Base-by-base conservation (phyloP, 2,329 filamentous ascomycete species). In the Malbranchea cinnamomea region DNA sequence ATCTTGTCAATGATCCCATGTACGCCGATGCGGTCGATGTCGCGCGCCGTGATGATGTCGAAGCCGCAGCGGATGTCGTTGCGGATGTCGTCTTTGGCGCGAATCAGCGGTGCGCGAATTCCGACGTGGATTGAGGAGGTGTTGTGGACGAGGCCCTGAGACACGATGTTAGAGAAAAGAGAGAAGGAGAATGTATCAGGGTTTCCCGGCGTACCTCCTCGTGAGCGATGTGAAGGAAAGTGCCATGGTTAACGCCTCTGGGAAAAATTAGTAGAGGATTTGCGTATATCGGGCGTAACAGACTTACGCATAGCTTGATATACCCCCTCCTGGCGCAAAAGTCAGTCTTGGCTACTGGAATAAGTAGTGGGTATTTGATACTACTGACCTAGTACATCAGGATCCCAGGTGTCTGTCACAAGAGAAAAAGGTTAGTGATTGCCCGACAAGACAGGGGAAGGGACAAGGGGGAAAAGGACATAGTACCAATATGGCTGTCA, bases 181-280 rank as follows among this genome's bases (percentile, higher is more conserved):
- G 82, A 66, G 0, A 81, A 91, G 26, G 83, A 73, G 29, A 92
- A 60, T 2, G 83, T 82, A 0, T 80, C 83, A 52, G 91, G 83
- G 7, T 87, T 79, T 13, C 70, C 78, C 89, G 74, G 15, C 92
- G 60, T 0, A 80, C 81, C 51, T 92, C 84, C 19, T 75, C 73
- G 27, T 74, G 74, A 4, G 84, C 84, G 42, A 89, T 68, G 77
- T 82, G 87, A 63, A 92, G 92, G 75, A 92, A 89, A 41, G 71
- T 80, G 4, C 84, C 84, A 53, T 93, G 84, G 47, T 76, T 92
- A 59, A 89, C 87, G 43, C 75, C 70, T 2, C 71, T 68, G 50
- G 80, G 78, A 35, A 71, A 65, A 2, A 65, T 68, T 45, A 23
- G 21, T 10, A 8, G 14, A 26, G 4, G 12, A 10, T 6, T 17